Conservation (phyloP, 1,284 basidiomycete genomes). For the Singerocomus inundabilis region DNA sequence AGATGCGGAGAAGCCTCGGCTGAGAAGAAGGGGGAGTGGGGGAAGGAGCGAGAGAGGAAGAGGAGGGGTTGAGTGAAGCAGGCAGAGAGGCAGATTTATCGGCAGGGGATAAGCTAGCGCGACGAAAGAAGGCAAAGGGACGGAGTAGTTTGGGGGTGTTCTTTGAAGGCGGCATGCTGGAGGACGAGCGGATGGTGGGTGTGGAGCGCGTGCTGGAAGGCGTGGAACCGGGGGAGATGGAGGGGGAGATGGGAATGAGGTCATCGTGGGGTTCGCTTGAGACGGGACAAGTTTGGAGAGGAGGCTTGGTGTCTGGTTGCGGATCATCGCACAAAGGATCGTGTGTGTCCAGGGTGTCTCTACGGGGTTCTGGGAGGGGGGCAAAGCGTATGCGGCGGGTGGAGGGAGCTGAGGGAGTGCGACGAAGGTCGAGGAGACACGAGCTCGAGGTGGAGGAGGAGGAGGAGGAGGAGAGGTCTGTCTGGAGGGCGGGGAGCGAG, state of each 20-base stretch:
- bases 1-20: conserved; percentile 30
- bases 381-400: conserved; percentile 66
- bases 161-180: conserved; percentile 14
- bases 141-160: conserved; percentile 31
- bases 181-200: conserved; percentile 21
- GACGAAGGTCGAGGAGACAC: conserved; percentile 14
- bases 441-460: conserved; percentile 22
- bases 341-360: conserved; percentile 30
- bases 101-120: conserved; percentile 34
- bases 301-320: conserved; percentile 11
- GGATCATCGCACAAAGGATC: conserved; percentile 13
- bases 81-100: conserved; percentile 25
- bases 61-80: conserved; percentile 13
- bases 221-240: conserved; percentile 22
- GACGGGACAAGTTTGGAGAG: neutral
- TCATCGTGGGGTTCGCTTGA: conserved; percentile 1
- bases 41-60: conserved; percentile 14
- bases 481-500: conserved; percentile 36
- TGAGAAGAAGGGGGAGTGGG: conserved; percentile 18
- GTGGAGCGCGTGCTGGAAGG: conserved; percentile 24
- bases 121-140: conserved; percentile 23
- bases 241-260: conserved; percentile 19
- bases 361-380: conserved; percentile 68
- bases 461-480: conserved; percentile 32
- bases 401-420: conserved; percentile 14